Base-by-base conservation (phyloP, 2,329 filamentous ascomycete species). In the Sporothrix mexicana region DNA sequence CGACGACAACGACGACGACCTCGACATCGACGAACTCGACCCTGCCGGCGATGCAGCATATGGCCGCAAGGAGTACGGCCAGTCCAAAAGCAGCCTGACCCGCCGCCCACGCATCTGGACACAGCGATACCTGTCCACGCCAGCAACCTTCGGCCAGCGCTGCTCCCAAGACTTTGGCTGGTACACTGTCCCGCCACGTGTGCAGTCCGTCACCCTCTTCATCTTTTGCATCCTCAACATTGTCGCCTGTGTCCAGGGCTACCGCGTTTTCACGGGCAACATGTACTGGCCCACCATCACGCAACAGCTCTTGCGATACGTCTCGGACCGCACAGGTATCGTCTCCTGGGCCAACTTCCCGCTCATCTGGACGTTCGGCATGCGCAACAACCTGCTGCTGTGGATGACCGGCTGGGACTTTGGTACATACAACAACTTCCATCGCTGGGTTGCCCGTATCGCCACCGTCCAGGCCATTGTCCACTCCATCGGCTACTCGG, bases 351-450 rank as follows among this genome's bases (percentile, higher is more conserved):
- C 57, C 55, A 74, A 75, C 72, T 69, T 77, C 2, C 75, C 76
- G 13, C 70, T 75, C 17, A 66, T 77, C 53, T 77, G 76, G 76
- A 59, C 92, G 0, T 92, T 93, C 75, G 88, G 87, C 0, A 88
- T 88, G 77, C 84, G 91, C 10, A 93, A 93, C 74, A 92, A 93
- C 69, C 77, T 90, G 0, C 83, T 92, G 17, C 82, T 92, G 71
- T 91, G 88, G 88, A 78, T 89, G 0, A 92, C 91, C 0, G 90
- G 90, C 0, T 93, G 91, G 90, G 88, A 88, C 12, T 92, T 91
- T 78, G 85, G 85, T 1, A 89, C 88, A 0, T 92, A 89, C 77
- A 92, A 88, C 75, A 85, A 88, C 55, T 92, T 92, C 70, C 91
- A 93, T 79, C 87, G 91, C 0, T 90, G 89, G 84, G 83, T 90